A percentile compares a stretch with the other conserved stretches of the same genome.
Conservation (phyloP, 768 basidiomycete species). For the Porphyrellus cyaneotinctus region DNA sequence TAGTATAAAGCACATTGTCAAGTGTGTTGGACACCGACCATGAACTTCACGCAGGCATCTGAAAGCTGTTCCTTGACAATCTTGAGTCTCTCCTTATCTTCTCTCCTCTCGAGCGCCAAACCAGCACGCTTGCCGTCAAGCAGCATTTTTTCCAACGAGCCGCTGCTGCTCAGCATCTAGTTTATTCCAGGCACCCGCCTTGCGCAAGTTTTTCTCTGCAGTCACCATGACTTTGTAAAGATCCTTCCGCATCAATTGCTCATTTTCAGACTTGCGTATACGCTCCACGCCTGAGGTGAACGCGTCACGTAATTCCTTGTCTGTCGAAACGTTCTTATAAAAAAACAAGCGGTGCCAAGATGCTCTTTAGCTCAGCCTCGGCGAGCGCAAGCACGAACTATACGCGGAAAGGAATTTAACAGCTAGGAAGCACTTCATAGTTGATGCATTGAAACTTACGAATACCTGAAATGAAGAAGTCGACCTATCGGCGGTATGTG, state of each 20-base stretch:
- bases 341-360: constrained; percentile 62
- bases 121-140: constrained; percentile 77
- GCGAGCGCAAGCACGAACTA: constrained; percentile 58
- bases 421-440: constrained; percentile 1
- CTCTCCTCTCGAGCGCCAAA: constrained; percentile 63
- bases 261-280: constrained; percentile 65
- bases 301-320: constrained; percentile 72
- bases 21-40: constrained; percentile 40
- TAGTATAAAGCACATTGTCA: background rate
- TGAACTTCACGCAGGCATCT: constrained; percentile 68
- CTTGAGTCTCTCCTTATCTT: constrained; percentile 51
- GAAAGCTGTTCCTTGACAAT: constrained; percentile 72
- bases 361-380: constrained; percentile 50
- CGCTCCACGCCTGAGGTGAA: constrained; percentile 67
- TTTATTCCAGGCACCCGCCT: constrained; percentile 54
- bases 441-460: constrained; percentile 41
- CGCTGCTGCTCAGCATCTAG: constrained; percentile 67
- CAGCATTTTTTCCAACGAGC: constrained; percentile 73
- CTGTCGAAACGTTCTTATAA: constrained; percentile 75
- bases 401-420: constrained; percentile 10
- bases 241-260: constrained; percentile 75
- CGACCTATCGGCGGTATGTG: background rate
- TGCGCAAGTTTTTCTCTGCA: constrained; percentile 65
- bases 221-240: constrained; percentile 66
- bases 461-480: constrained; percentile 50